Conservation (phyloP, 345 rosid genomes). For the Linum trigynum region DNA sequence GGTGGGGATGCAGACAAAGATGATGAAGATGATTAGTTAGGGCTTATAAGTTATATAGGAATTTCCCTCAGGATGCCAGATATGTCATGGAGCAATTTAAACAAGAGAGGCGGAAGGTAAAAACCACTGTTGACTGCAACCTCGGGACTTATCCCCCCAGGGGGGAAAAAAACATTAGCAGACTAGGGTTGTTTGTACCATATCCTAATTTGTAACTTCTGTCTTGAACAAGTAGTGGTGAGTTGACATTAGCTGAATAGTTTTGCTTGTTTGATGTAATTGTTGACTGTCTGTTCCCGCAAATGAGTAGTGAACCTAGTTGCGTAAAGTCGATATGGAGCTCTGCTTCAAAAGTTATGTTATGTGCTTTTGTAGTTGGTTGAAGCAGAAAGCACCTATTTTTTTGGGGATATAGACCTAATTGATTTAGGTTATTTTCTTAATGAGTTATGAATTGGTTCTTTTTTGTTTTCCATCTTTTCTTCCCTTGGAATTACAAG, state of each 20-base stretch:
- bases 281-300: neutral
- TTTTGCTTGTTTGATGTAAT: slow-evolving; percentile 4
- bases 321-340: too few relatives aligned
- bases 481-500: too few relatives aligned
- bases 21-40: slow-evolving; percentile 20
- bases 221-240: slow-evolving; percentile 15
- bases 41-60: slow-evolving; percentile 15
- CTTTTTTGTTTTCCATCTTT: too few relatives aligned
- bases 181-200: slow-evolving; percentile 27
- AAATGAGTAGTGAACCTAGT: too few relatives aligned
- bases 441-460: too few relatives aligned
- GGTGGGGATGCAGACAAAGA: slow-evolving; percentile 34
- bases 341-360: too few relatives aligned
- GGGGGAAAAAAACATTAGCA: slow-evolving; percentile 11
- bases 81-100: slow-evolving; percentile 9
- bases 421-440: too few relatives aligned
- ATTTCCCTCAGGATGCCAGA: slow-evolving; percentile 7
- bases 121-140: slow-evolving; percentile 11
- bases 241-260: slow-evolving; percentile 11
- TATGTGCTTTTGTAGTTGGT: too few relatives aligned
- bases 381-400: too few relatives aligned
- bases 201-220: slow-evolving; percentile 22
- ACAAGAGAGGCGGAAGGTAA: slow-evolving; percentile 7
- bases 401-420: too few relatives aligned
- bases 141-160: slow-evolving; percentile 11